A percentile compares a stretch with the other conserved stretches of the same genome.
Evolutionary conservation across 345 rosid genomes (phyloP).

Genomic region (Excoecaria agallocha): DNA sequence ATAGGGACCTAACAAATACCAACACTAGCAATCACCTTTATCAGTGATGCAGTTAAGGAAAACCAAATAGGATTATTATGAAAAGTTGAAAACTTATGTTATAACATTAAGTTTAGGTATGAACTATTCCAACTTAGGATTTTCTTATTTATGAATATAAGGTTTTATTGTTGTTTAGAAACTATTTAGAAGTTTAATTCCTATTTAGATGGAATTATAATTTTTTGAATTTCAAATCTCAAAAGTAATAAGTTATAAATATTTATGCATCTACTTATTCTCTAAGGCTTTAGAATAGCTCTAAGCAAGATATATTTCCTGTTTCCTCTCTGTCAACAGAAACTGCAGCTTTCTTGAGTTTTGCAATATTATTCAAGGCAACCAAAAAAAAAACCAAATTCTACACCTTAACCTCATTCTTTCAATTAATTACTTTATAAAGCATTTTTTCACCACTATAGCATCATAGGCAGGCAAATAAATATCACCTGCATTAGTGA

Average conservation of each 20-base stretch:
- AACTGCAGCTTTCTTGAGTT: not conserved
- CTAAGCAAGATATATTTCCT: not conserved
- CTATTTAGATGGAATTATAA: too few species aligned
- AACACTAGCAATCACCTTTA: not conserved
- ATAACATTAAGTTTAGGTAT: not conserved
- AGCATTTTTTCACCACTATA: not conserved
- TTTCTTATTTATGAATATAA: not conserved
- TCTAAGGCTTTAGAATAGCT: not conserved
- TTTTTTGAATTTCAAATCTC: not conserved
- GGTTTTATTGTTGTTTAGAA: not conserved
- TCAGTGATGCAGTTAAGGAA: not conserved
- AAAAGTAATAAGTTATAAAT: not conserved
- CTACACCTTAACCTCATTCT: not conserved
- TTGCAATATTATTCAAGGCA: not conserved
- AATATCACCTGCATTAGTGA: not conserved
- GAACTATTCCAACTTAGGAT: not conserved
- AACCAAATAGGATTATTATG: too few species aligned
- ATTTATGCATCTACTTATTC: not conserved
- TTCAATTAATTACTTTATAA: not conserved
- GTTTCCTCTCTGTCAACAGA: not conserved
- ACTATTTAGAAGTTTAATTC: not conserved
- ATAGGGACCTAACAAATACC: too few species aligned
- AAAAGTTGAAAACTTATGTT: not conserved
- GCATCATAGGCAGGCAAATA: not conserved
- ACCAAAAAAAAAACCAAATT: not conserved